Base-by-base conservation (phyloP, 805 yeast genomes). In the Sungouiella thailandica region DNA sequence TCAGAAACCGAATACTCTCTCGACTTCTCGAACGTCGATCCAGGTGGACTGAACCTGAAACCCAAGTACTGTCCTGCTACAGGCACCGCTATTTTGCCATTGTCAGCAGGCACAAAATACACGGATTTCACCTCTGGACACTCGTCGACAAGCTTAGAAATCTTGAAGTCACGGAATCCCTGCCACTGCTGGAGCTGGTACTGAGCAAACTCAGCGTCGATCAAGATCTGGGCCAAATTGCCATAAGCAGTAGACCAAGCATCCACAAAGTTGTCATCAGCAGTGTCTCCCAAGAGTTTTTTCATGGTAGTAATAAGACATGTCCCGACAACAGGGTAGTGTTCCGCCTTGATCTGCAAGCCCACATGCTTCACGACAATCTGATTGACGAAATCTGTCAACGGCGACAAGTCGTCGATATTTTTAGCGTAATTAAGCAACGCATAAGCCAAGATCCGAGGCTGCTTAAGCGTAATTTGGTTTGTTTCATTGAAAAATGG, bases 201-300 rank as follows among this genome's bases (percentile, higher is more conserved):
- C 44, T 66, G 50, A 4, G 56, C 57, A 32, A 55, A 55, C 55
- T 81, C 89, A 14, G 73, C 69, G 25, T 62, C 54, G 42, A 82
- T 81, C 42, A 81, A 62, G 7, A 76, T 53, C 36, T 76, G 68
- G 5, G 88, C 88, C 40, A 81, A 63, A 37, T 70, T 74, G 23
- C 70, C 72, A 52, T 82, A 81, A 4, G 89, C 88, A 26, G 61
- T 68, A 16, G 66, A 61, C 85, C 87, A 82, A 8, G 86, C 85
- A 17, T 60, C 67, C 28, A 78, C 44, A 34, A 82, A 73, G 26
- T 68, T 76, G 3, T 63, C 68, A 13, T 76, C 75, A n/a, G 84
- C 84, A 16, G 57, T 61, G 27, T 60, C 68, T 4, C 84, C 85
- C 23, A 81, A 58, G 25, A 76, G 65, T 35, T 70, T 68, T 25